Conservation (phyloP, 306 rosid genomes). For the Malus sieversii region DNA sequence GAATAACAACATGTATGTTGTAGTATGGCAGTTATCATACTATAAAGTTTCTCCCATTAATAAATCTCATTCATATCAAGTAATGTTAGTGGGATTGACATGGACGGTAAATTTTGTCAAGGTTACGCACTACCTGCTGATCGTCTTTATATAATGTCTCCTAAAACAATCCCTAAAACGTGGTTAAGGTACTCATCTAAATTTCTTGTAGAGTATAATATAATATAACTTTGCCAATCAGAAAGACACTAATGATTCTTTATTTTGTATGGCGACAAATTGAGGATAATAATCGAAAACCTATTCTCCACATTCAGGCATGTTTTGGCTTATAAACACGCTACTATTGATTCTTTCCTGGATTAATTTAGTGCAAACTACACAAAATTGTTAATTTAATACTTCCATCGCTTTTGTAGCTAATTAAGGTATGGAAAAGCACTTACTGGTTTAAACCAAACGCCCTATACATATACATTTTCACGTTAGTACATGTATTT, state of each 20-base stretch:
- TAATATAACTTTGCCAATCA: neutral
- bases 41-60: neutral
- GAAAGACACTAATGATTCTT: neutral
- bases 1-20: neutral
- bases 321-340: neutral
- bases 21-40: neutral
- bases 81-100: slow-evolving; percentile 42
- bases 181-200: neutral
- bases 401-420: neutral
- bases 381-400: neutral
- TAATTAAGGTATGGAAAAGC: neutral
- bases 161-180: neutral
- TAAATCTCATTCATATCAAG: neutral
- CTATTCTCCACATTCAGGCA: neutral
- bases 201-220: neutral
- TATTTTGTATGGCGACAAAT: neutral
- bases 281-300: neutral
- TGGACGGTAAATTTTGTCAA: slow-evolving; percentile 20
- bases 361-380: neutral
- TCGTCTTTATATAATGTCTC: neutral
- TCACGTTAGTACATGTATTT: no score
- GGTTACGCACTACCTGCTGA: neutral
- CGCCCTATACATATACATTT: no score
- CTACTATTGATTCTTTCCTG: neutral
- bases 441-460: no score